These are phyloP conservation scores for Kluyveromyces sp. DNA, from an alignment of 1,139 yeast species.

Conservation along the genomic window DNA sequence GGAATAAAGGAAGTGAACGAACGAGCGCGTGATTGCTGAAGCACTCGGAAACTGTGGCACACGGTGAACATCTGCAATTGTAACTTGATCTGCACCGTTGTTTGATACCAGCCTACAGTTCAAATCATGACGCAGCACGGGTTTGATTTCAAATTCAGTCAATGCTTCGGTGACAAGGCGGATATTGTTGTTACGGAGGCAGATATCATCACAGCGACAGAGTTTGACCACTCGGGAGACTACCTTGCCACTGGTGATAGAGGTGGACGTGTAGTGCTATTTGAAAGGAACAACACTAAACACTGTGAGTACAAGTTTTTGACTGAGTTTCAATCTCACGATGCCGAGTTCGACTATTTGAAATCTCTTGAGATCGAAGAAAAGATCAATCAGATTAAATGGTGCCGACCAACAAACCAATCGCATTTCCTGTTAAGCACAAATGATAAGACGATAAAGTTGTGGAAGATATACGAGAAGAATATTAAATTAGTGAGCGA, in stretches of 20 bases:
- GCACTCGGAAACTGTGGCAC: too few relatives aligned
- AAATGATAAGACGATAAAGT: constrained; percentile 93
- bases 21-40: too few relatives aligned
- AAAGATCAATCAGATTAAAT: constrained; percentile 93
- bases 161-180: constrained; percentile 97
- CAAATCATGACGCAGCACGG: constrained; percentile 19
- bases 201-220: constrained; percentile 94
- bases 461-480: constrained; percentile 94
- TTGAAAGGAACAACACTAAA: constrained; percentile 80
- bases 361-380: constrained; percentile 96
- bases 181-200: constrained; percentile 97
- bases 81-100: too few relatives aligned
- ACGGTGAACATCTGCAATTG: too few relatives aligned
- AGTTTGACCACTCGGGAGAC: constrained; percentile 92
- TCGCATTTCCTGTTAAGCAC: constrained; percentile 86
- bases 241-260: constrained; percentile 97
- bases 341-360: constrained; percentile 95
- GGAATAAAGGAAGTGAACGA: too few relatives aligned
- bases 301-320: constrained; percentile 87
- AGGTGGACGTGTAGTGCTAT: constrained; percentile 95
- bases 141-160: constrained; percentile 54
- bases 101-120: too few relatives aligned
- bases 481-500: constrained; percentile 88
- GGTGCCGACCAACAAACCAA: constrained; percentile 85
- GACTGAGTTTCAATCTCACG: constrained; percentile 97